phyloP scores from a whole-genome alignment of 148 eudicot genomes.

The Chenopodium berlandieri region DNA sequence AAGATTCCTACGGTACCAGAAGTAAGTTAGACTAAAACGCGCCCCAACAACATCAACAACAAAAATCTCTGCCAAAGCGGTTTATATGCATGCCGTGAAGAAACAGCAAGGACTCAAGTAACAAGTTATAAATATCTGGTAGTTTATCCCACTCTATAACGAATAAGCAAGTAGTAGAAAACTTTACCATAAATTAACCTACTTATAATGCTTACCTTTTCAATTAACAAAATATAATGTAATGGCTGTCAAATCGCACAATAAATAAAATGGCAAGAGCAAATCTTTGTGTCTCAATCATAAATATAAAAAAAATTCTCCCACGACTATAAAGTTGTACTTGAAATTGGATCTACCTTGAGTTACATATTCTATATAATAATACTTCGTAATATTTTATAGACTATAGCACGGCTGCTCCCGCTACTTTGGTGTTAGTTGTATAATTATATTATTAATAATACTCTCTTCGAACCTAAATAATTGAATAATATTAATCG shows the following conservation, averaged over 20 bases:
- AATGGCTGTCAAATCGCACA: constrained; percentile 13
- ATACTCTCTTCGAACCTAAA: no score
- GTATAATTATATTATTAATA: background rate
- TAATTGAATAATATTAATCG: no score
- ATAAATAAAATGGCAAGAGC: background rate
- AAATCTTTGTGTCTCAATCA: background rate
- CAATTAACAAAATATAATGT: background rate
- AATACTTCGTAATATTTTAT: constrained; percentile 1
- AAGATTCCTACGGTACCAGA: no score
- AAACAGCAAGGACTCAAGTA: no score
- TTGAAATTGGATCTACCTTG: constrained; percentile 12
- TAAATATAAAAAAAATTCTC: background rate
- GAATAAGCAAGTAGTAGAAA: background rate
- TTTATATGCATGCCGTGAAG: no score
- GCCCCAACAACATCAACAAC: no score
- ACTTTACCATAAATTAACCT: constrained; percentile 3
- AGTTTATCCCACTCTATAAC: no score
- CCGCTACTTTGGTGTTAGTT: background rate
- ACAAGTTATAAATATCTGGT: no score
- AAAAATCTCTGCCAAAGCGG: no score
- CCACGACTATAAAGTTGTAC: constrained; percentile 9
- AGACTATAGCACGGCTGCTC: constrained; percentile 15
- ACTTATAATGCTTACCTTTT: background rate
- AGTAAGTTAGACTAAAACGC: no score
- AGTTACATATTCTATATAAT: background rate